Evolutionary conservation across 2,329 filamentous ascomycete species (phyloP).

Genomic region (Sporothrix sp.): DNA sequence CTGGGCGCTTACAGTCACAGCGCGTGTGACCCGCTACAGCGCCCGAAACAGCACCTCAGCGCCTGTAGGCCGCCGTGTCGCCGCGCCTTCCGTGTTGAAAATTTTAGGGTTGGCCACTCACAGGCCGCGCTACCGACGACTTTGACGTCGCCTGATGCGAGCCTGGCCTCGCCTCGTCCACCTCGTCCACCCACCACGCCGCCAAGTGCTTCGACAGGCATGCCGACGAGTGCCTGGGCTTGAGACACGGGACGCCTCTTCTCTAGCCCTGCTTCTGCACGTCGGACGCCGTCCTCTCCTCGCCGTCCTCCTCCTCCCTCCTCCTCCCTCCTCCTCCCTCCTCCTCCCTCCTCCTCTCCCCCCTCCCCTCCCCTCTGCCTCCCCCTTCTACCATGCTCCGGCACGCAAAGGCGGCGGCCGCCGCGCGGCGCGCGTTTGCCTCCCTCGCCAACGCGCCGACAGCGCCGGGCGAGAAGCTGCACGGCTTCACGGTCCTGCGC

Average conservation of each 20-base stretch:
- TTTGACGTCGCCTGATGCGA: neutral
- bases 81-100: slow-evolving; percentile 10
- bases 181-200: neutral
- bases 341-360: neutral
- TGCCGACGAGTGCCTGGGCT: slow-evolving; percentile 14
- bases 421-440: slow-evolving; percentile 13
- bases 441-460: slow-evolving; percentile 55
- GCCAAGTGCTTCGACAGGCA: slow-evolving; percentile 14
- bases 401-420: slow-evolving; percentile 3
- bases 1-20: too few species aligned
- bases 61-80: neutral
- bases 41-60: too few species aligned
- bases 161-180: neutral
- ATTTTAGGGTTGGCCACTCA: slow-evolving; percentile 9
- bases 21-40: neutral
- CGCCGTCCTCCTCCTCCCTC: neutral
- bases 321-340: neutral
- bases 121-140: slow-evolving; percentile 6
- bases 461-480: slow-evolving; percentile 70
- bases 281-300: too few species aligned
- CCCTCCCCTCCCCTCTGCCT: too few species aligned
- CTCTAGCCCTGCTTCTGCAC: too few species aligned
- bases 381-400: slow-evolving; percentile 8
- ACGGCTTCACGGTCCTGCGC: slow-evolving; percentile 86
- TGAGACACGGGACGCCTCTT: neutral